Conservation (phyloP, 257 asterid species). For the Henckelia pumila region DNA sequence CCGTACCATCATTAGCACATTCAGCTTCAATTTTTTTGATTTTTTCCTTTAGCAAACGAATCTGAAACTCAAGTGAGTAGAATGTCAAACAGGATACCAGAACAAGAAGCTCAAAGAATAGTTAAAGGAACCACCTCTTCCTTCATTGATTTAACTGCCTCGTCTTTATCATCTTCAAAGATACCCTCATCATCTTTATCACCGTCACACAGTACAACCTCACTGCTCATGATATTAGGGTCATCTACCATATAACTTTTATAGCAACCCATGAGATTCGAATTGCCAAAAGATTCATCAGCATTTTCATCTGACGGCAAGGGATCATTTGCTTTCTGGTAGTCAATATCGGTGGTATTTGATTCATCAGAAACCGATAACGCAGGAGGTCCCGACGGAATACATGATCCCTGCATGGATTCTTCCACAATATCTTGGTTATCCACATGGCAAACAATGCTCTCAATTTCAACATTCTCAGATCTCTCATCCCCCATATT, state of each 20-base stretch:
- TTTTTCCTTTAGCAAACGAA: constrained; percentile 59
- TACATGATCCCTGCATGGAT: constrained; percentile 35
- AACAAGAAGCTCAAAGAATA: constrained; percentile 11
- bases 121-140: constrained; percentile 59
- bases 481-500: constrained; percentile 33
- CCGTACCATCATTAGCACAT: constrained; percentile 45
- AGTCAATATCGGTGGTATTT: constrained; percentile 31
- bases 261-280: constrained; percentile 21
- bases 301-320: constrained; percentile 35
- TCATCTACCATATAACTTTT: constrained; percentile 28
- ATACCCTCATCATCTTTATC: constrained; percentile 34
- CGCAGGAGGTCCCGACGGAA: constrained; percentile 59
- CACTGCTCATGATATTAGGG: constrained; percentile 32
- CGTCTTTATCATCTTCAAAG: constrained; percentile 41
- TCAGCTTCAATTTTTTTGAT: constrained; percentile 51
- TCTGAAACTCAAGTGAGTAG: constrained; percentile 44
- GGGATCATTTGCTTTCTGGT: constrained; percentile 37
- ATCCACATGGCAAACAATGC: constrained; percentile 28
- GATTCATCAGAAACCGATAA: constrained; percentile 60
- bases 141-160: constrained; percentile 42
- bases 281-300: constrained; percentile 28
- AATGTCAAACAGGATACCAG: constrained; percentile 21
- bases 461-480: constrained; percentile 33
- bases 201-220: constrained; percentile 37
- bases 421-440: constrained; percentile 41